Conservation (phyloP, 2,329 filamentous ascomycete genomes). For the Penicillium sp. region DNA sequence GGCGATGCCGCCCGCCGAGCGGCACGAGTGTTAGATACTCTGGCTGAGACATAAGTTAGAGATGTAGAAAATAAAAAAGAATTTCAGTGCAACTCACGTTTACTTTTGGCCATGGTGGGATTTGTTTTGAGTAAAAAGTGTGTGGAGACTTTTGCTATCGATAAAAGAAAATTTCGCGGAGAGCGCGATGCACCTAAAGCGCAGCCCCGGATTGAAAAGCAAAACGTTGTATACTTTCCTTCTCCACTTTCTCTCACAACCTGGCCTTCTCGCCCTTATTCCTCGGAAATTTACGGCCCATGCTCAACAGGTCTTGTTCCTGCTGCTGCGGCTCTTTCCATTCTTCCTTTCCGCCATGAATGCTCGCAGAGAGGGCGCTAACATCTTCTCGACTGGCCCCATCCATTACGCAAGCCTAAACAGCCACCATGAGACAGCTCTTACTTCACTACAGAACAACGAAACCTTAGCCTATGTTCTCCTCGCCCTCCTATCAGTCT, state of each 20-base stretch:
- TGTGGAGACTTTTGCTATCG: constrained; percentile 35
- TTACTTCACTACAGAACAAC: constrained; percentile 28
- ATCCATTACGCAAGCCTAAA: constrained; percentile 23
- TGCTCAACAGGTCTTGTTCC: constrained; percentile 16
- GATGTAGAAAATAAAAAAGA: not conserved
- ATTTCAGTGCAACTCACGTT: constrained; percentile 23
- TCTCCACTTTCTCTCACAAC: constrained; percentile 7
- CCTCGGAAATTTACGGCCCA: constrained; percentile 7
- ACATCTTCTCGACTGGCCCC: constrained; percentile 30
- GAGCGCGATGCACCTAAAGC: constrained; percentile 22
- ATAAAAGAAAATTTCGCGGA: constrained; percentile 38
- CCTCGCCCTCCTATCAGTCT: constrained; percentile 28
- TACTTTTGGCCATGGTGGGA: constrained; percentile 41
- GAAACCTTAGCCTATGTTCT: constrained; percentile 30
- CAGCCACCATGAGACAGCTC: constrained; percentile 35
- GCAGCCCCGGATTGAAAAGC: constrained; percentile 22
- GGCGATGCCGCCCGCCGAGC: constrained; percentile 59
- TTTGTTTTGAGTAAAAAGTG: constrained; percentile 19
- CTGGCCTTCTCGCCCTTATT: not conserved
- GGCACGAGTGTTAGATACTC: constrained; percentile 58
- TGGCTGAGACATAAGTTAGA: constrained; percentile 39
- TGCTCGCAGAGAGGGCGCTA: constrained; percentile 31
- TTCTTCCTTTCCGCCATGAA: constrained; percentile 35
- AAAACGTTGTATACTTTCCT: constrained; percentile 10
- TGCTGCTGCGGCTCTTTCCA: constrained; percentile 20